Base-by-base conservation (phyloP, 176 grass and related monocot species). In the Bolboschoenus planiculmis region DNA sequence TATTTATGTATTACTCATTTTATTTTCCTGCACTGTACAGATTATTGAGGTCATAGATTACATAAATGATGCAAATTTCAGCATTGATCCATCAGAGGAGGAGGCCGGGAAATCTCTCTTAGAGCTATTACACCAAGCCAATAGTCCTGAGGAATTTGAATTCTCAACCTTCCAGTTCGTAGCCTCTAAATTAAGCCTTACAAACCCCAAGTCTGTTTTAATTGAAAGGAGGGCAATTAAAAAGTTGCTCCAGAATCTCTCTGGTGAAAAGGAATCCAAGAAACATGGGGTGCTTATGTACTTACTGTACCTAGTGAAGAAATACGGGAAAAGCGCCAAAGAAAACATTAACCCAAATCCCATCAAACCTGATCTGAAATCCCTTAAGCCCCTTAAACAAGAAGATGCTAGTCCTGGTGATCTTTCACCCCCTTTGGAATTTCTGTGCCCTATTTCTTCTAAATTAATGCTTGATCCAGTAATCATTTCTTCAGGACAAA, bases 401-500 rank as follows among this genome's bases (percentile, higher is more conserved):
- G 79, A 65, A 81, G 26, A 81, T 63, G 56, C 23, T 44, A 47
- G n/a, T 63, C 8, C 37, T 46, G 61, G 79, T 84, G 71, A 40
- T 76, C 39, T 66, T 81, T 73, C 73, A 56, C 92, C 86, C 15
- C 96, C 96, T 84, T 44, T 82, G 56, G 92, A 99, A 90, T 89
- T 95, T 56, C 88, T 85, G 72, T 99, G 96, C 89, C 96, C 96
- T 54, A 87, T 95, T 83, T 99, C 96, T 87, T 87, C 84, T 56
- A 90, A 79, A 70, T 39, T 99, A 80, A 99, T 99, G 96, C 66
- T 79, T 78, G 87, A 99, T 89, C 96, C 96, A 72, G 96, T 99
- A 24, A 88, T 95, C 88, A 95, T 95, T 91, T 66, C 87, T 72
- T 95, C 96, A 59, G 92, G 96, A 80, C 92, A 90, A 87, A 99